Conservation (phyloP, 345 rosid genomes). For the Arabis hirsuta region DNA sequence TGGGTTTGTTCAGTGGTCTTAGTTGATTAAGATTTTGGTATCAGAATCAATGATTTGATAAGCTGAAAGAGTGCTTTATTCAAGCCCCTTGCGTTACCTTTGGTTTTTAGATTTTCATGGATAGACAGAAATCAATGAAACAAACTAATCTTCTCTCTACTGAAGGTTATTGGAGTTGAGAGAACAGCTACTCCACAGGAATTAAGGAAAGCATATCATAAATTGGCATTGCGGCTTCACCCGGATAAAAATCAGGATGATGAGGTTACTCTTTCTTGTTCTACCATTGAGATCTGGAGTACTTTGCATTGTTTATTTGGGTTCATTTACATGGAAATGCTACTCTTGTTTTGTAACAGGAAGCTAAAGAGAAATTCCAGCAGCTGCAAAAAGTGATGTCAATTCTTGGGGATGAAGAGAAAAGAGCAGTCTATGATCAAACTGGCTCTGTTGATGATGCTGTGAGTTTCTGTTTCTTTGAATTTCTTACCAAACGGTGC, state of each 20-base stretch:
- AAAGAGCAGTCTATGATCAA: constrained; percentile 79
- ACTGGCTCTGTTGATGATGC: constrained; percentile 90
- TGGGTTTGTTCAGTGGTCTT: too few relatives aligned
- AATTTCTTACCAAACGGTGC: background rate
- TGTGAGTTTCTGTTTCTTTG: constrained; percentile 54
- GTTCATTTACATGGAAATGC: constrained; percentile 38
- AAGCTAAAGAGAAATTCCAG: constrained; percentile 95
- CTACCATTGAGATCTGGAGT: background rate
- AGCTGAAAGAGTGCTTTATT: too few relatives aligned
- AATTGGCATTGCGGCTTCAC: constrained; percentile 81
- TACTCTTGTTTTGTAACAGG: constrained; percentile 47
- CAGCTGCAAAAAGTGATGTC: constrained; percentile 92
- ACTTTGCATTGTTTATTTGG: background rate
- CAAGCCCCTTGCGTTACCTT: too few relatives aligned
- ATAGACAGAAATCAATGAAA: too few relatives aligned
- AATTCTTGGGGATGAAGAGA: constrained; percentile 86
- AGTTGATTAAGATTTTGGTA: too few relatives aligned
- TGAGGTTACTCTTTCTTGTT: constrained; percentile 52
- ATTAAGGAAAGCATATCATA: constrained; percentile 88
- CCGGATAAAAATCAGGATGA: constrained; percentile 94
- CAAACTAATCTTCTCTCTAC: background rate
- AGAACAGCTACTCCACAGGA: constrained; percentile 75
- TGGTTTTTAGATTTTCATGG: too few relatives aligned
- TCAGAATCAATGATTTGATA: too few relatives aligned
- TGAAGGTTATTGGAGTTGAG: constrained; percentile 82